Evolutionary conservation across 2,329 filamentous ascomycete genomes (phyloP).

Genomic region (Penicillium brevicompactum): DNA sequence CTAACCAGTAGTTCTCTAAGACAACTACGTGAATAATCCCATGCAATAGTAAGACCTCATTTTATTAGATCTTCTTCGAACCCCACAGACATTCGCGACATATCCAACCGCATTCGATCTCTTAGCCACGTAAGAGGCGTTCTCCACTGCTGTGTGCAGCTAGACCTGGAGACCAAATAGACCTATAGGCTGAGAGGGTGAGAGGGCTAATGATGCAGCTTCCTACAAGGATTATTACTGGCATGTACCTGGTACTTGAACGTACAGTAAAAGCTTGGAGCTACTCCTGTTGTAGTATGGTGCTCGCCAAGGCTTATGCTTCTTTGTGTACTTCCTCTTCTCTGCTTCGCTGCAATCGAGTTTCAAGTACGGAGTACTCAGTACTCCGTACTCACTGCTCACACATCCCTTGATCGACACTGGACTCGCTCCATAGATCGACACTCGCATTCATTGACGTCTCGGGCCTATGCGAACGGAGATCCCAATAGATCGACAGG

Average conservation of each 20-base stretch:
- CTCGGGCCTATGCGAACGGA: constrained; percentile 10
- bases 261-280: not conserved
- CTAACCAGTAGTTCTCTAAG: too few relatives aligned
- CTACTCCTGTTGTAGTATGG: not conserved
- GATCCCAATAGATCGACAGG: constrained; percentile 21
- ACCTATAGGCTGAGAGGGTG: not conserved
- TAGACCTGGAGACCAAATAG: not conserved
- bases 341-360: not conserved
- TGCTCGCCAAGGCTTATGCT: constrained; percentile 10
- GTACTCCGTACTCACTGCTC: not conserved
- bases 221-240: not conserved
- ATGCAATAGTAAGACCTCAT: too few relatives aligned
- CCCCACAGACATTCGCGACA: constrained; percentile 11
- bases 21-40: too few relatives aligned
- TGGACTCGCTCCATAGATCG: constrained; percentile 4
- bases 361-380: too few relatives aligned
- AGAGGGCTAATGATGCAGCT: not conserved
- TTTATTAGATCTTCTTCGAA: not conserved
- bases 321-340: not conserved
- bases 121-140: constrained; percentile 25
- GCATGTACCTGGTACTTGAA: not conserved
- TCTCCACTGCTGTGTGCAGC: constrained; percentile 11
- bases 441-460: constrained; percentile 5
- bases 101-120: constrained; percentile 11
- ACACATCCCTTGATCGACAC: constrained; percentile 14